Conservation (phyloP, 2,329 filamentous ascomycete species). For the Magnaporthiopsis poae region DNA sequence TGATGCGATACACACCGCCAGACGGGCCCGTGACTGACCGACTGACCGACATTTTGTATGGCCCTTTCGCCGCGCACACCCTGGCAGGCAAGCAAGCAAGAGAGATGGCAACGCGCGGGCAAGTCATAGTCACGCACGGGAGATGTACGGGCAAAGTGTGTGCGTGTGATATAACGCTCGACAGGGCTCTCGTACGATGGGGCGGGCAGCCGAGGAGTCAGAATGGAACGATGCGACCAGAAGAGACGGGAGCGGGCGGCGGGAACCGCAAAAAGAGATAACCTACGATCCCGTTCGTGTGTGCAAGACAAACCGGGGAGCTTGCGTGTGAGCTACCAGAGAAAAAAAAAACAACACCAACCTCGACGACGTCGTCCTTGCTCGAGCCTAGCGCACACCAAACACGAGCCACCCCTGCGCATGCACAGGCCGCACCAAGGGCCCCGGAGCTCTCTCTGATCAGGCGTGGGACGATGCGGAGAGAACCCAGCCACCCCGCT, state of each 20-base stretch:
- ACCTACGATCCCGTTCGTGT: too few relatives aligned
- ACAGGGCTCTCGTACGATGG: neutral
- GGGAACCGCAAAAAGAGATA: too few relatives aligned
- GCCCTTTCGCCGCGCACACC: neutral
- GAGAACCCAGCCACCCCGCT: too few relatives aligned
- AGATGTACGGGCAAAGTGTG: neutral
- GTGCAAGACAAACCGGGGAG: too few relatives aligned
- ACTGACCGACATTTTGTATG: neutral
- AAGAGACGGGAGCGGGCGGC: too few relatives aligned
- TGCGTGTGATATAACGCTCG: neutral
- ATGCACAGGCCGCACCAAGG: neutral
- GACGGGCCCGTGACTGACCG: neutral
- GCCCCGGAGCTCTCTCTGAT: neutral
- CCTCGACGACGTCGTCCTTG: neutral
- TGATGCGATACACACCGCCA: neutral
- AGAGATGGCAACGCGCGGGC: too few relatives aligned
- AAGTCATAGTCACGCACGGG: too few relatives aligned
- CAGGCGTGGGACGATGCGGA: neutral
- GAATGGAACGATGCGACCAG: neutral
- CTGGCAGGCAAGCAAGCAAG: too few relatives aligned
- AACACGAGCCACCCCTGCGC: neutral
- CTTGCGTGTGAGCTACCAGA: neutral
- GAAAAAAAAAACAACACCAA: too few relatives aligned
- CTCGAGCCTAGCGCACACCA: neutral
- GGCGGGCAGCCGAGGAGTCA: neutral